A percentile compares a stretch with the other conserved stretches of the same genome.
phyloP scores from a whole-genome alignment of 2,329 filamentous ascomycete species.

The Trichoderma citrinoviride region DNA sequence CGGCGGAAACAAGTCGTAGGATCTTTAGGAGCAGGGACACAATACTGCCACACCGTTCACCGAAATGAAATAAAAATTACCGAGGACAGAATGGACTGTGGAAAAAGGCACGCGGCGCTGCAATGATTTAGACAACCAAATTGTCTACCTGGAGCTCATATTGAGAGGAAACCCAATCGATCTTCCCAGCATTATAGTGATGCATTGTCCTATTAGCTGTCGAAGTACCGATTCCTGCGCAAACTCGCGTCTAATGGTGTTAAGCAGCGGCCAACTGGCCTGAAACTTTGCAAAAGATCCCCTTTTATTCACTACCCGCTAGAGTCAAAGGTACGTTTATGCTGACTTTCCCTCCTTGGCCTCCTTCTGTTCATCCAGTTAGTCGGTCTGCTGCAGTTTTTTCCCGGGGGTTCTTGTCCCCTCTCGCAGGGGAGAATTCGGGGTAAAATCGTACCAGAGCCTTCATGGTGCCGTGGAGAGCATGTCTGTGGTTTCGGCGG shows the following conservation, averaged over 20 bases:
- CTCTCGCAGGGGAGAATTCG: background rate
- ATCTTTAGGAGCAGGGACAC: background rate
- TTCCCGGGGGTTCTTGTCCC: background rate
- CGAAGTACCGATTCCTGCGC: conserved; percentile 18
- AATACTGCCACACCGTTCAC: background rate
- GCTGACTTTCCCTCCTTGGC: conserved; percentile 91
- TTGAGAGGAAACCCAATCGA: conserved; percentile 15
- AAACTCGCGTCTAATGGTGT: conserved; percentile 13
- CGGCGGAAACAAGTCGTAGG: background rate
- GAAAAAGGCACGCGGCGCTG: background rate
- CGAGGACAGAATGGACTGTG: background rate
- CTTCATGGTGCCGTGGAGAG: conserved; percentile 97
- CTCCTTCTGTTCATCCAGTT: conserved; percentile 72
- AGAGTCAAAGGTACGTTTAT: conserved; percentile 43
- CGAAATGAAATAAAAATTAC: background rate
- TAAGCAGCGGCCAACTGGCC: conserved; percentile 8
- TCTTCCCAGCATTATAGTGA: conserved; percentile 15
- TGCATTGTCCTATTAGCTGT: conserved; percentile 15
- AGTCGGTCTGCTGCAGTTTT: conserved; percentile 26
- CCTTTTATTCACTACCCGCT: background rate
- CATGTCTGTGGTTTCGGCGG: conserved; percentile 99
- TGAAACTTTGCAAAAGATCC: conserved; percentile 7
- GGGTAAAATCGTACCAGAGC: conserved; percentile 71
- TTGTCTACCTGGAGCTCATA: conserved; percentile 5
- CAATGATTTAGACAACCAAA: background rate